phyloP scores from a whole-genome alignment of 2,329 filamentous ascomycete species.

The Dactylellina sp. region DNA sequence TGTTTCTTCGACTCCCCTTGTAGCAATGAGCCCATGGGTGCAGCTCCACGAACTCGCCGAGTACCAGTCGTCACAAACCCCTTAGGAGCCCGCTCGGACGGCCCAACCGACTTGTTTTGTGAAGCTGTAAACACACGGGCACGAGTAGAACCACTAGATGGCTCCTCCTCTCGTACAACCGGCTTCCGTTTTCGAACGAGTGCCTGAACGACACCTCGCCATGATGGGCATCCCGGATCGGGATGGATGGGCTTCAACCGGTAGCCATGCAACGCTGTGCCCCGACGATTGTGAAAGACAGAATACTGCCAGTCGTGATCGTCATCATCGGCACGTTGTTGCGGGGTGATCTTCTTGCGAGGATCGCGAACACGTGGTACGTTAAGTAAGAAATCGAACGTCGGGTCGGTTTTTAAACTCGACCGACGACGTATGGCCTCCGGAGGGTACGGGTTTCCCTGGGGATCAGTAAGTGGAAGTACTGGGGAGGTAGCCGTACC shows the following conservation, averaged over 20 bases:
- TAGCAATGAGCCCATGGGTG: not conserved
- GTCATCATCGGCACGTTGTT: not conserved
- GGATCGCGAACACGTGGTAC: slow-evolving; percentile 18
- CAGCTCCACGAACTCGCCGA: slow-evolving; percentile 3
- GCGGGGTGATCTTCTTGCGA: slow-evolving; percentile 15
- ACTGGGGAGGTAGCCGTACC: not conserved
- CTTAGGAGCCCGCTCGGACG: not conserved
- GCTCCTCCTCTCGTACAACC: slow-evolving; percentile 4
- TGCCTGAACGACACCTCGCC: slow-evolving; percentile 17
- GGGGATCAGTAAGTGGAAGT: not conserved
- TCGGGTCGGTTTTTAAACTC: slow-evolving; percentile 1
- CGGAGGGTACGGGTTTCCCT: slow-evolving; percentile 15
- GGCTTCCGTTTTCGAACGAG: slow-evolving; percentile 9
- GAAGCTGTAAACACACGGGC: not conserved
- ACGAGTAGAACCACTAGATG: not conserved
- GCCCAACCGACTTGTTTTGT: not conserved
- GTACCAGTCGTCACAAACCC: not conserved
- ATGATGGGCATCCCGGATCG: slow-evolving; percentile 8
- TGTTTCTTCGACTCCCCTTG: not conserved
- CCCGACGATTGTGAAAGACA: slow-evolving; percentile 1
- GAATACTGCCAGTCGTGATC: slow-evolving; percentile 7
- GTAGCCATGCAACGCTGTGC: slow-evolving; percentile 22
- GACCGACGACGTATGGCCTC: slow-evolving; percentile 9
- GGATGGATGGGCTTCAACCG: slow-evolving; percentile 31
- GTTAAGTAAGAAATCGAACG: slow-evolving; percentile 26